These are phyloP conservation scores for Digitaria exilis DNA, from an alignment of 202 grass and related monocot genomes.

Conservation along the genomic window DNA sequence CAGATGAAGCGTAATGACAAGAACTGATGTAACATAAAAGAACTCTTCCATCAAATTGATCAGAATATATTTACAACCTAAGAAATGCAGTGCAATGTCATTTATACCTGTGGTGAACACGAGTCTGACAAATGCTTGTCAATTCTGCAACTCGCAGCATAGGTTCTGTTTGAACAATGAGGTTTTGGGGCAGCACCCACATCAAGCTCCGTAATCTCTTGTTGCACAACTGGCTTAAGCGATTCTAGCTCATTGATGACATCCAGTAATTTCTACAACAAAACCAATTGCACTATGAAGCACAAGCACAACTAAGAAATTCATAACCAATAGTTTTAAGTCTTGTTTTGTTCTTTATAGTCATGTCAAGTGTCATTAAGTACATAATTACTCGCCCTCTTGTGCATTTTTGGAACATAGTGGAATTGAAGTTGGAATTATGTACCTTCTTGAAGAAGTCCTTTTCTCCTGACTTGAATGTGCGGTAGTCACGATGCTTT, in stretches of 20 bases:
- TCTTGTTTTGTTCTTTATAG: background rate
- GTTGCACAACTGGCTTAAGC: background rate
- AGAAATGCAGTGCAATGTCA: too few species aligned
- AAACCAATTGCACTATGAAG: background rate
- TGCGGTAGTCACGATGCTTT: background rate
- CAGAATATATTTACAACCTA: too few species aligned
- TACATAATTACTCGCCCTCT: background rate
- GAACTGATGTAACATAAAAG: too few species aligned
- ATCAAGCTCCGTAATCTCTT: background rate
- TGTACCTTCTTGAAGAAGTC: background rate
- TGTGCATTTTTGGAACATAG: background rate
- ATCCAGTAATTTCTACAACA: constrained; percentile 7
- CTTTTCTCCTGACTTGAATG: background rate
- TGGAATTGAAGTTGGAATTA: background rate
- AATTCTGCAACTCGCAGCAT: background rate
- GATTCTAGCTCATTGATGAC: background rate
- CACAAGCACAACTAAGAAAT: too few species aligned
- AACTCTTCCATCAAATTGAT: too few species aligned
- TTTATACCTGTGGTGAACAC: too few species aligned
- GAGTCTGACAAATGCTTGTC: background rate
- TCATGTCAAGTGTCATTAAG: background rate
- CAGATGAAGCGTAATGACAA: too few species aligned
- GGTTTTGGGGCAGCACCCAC: background rate
- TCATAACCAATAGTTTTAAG: background rate
- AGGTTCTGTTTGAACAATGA: too few species aligned